Evolutionary conservation across 1,139 yeast genomes (phyloP).

Genomic region (Kluyveromyces sp.): DNA sequence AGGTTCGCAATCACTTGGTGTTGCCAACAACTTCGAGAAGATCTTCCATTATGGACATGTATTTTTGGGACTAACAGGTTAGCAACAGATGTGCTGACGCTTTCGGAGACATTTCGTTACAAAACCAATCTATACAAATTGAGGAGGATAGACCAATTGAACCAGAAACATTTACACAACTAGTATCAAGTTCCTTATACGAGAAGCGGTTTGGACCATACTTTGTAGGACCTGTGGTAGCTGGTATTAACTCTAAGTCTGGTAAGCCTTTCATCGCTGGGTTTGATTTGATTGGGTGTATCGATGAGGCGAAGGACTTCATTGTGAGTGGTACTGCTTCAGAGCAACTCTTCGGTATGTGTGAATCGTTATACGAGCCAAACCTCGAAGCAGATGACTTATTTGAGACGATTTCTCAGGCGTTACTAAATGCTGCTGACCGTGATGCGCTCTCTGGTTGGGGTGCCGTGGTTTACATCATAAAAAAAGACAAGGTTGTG

Average conservation of each 20-base stretch:
- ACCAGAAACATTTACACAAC: constrained; percentile 88
- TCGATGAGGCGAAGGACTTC: constrained; percentile 90
- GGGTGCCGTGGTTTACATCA: constrained; percentile 94
- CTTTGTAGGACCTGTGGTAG: constrained; percentile 94
- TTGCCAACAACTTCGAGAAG: constrained; percentile 88
- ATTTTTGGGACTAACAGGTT: constrained; percentile 83
- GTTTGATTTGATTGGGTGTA: constrained; percentile 93
- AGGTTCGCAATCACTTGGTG: constrained; percentile 90
- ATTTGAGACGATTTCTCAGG: constrained; percentile 93
- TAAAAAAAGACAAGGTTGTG: constrained; percentile 86
- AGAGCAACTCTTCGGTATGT: constrained; percentile 96
- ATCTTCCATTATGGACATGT: constrained; percentile 80
- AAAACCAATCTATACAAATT: constrained; percentile 84
- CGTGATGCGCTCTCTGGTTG: constrained; percentile 97
- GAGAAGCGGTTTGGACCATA: constrained; percentile 94
- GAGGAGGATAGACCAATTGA: constrained; percentile 89
- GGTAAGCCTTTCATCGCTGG: constrained; percentile 89
- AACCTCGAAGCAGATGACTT: constrained; percentile 88
- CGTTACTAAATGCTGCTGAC: constrained; percentile 88
- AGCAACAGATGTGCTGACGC: constrained; percentile 88
- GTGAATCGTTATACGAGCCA: constrained; percentile 95
- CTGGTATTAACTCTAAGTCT: constrained; percentile 80
- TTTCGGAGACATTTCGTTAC: constrained; percentile 71
- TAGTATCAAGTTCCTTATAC: constrained; percentile 83
- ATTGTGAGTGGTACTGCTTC: constrained; percentile 96